phyloP scores from a whole-genome alignment of 164 flowering plant species.

The Protea cynaroides region DNA sequence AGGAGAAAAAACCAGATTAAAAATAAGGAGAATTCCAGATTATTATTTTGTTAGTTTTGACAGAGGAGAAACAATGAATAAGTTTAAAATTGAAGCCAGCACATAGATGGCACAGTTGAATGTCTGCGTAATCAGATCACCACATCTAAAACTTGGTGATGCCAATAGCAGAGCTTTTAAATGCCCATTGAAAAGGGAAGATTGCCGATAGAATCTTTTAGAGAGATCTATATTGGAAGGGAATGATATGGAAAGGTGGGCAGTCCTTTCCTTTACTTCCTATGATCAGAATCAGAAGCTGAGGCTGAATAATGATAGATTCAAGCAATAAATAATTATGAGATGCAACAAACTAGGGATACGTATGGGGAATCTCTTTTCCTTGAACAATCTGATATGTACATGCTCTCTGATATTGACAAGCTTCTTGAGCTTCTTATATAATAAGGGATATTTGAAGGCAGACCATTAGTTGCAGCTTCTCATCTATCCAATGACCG shows the following conservation, averaged over 20 bases:
- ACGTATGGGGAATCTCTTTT: conserved; percentile 30
- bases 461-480: conserved; percentile 31
- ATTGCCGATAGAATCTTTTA: conserved; percentile 65
- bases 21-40: no score
- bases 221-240: conserved; percentile 42
- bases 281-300: conserved; percentile 2
- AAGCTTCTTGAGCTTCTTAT: conserved; percentile 30
- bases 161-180: conserved; percentile 7
- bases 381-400: conserved; percentile 21
- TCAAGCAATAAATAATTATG: conserved; percentile 26
- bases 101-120: conserved; percentile 43
- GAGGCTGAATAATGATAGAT: conserved; percentile 14
- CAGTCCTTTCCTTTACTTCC: conserved; percentile 36
- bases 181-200: conserved; percentile 28
- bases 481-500: conserved; percentile 58
- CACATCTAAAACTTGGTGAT: conserved; percentile 42
- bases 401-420: conserved; percentile 16
- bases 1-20: no score
- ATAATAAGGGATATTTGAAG: conserved; percentile 1
- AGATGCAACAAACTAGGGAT: conserved; percentile 37
- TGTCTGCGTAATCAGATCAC: conserved; percentile 56
- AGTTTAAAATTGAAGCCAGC: conserved; percentile 43
- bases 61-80: conserved; percentile 26
- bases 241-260: conserved; percentile 50
- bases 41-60: not conserved